Evolutionary conservation across 768 basidiomycete species (phyloP), one percentile per base, ranked within the genome.

Genomic region (Artomyces pyxidatus): DNA sequence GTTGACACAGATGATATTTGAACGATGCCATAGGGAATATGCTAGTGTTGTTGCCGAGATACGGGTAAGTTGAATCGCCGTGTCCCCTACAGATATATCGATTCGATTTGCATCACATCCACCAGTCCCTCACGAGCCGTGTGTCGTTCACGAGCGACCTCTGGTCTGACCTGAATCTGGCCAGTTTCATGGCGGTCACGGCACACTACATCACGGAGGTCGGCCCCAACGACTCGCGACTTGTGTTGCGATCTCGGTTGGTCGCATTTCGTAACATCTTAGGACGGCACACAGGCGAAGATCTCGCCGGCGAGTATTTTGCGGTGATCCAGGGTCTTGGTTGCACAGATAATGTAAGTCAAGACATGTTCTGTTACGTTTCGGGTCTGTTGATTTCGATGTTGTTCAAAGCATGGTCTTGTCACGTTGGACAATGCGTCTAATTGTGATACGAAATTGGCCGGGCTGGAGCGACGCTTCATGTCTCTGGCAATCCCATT

Each of bases 361-460:
- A 35, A 2, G 3, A 6, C 32, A 35, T 12, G 32, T 35, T n/a
- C 6, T 11, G 11, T 11, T n/a, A 6, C 32, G 17, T 35, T 2
- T 12, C 12, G 11, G 12, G 17, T 35, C 6, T 35, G 32, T n/a
- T 35, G 32, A 35, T 12, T 2, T 35, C 32, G 17, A 11, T 35
- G 12, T 6, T 11, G 3, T 6, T 35, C 6, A 35, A n/a, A 35
- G 11, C 6, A 54, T 32, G 66, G 68, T 0, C 56, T 52, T 3
- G 54, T 67, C 27, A 70, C 66, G 1, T 51, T 68, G 4, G 68
- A 70, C 47, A 71, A 69, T 54, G 68, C 68, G 2, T 63, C 63
- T 9, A 70, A 66, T 38, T 65, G 63, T 47, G 55, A 64, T 27
- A 66, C 68, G 3, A 56, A 62, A 38, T 64, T 71, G 63, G 57